phyloP scores from a whole-genome alignment of 495 filamentous ascomycete genomes.

The Aspergillus baeticus region DNA sequence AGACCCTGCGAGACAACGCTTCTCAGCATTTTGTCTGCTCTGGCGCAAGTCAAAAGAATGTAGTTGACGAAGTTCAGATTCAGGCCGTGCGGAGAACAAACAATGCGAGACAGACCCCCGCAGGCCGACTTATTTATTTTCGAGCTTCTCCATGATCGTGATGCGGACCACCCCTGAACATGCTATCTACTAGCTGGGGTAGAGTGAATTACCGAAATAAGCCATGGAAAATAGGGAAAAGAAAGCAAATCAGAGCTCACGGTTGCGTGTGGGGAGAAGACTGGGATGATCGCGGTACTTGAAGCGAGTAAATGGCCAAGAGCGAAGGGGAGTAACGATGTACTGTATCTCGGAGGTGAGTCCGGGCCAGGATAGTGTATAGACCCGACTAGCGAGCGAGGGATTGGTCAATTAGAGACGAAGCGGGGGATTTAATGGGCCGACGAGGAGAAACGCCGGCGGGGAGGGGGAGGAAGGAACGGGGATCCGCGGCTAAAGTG shows the following conservation, averaged over 20 bases:
- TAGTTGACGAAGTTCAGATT: not conserved
- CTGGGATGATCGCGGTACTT: not conserved
- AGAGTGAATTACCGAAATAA: not conserved
- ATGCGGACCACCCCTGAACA: not conserved
- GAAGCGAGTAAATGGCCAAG: not conserved
- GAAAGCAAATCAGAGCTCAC: not conserved
- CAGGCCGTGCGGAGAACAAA: conserved; percentile 1
- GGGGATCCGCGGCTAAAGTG: conserved; percentile 17
- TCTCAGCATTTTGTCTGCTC: conserved; percentile 21
- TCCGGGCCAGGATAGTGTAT: not conserved
- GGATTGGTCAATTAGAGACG: conserved; percentile 10
- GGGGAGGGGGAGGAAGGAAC: not conserved
- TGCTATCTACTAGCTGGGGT: too few species aligned
- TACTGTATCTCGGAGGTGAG: conserved; percentile 15
- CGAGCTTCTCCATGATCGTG: too few species aligned
- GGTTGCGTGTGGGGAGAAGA: not conserved
- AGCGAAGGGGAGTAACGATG: not conserved
- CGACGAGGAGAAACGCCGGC: not conserved
- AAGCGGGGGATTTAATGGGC: not conserved
- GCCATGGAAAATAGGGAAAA: not conserved
- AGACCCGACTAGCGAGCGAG: not conserved
- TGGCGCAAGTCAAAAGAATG: not conserved
- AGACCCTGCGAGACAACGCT: conserved; percentile 28
- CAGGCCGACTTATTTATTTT: too few species aligned
- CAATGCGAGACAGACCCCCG: too few species aligned